Conservation (phyloP, 352 stramenopile species). For the Globisporangium yorkense region DNA sequence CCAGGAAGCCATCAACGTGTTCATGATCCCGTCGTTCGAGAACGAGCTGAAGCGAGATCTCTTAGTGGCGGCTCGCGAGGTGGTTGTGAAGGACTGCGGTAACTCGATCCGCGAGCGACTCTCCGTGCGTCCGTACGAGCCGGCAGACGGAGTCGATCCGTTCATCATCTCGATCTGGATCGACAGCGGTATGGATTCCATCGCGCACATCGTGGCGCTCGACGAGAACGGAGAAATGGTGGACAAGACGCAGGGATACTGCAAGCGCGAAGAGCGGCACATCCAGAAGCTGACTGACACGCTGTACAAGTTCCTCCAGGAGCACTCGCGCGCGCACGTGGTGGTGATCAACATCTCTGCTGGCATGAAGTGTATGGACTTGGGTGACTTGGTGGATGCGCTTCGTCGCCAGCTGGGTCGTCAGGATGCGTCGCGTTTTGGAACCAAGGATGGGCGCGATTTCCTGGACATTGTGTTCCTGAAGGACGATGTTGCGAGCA, state of each 20-base stretch:
- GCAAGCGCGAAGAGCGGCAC: constrained; percentile 64
- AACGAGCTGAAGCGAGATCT: constrained; percentile 83
- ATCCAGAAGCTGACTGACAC: constrained; percentile 73
- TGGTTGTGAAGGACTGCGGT: constrained; percentile 74
- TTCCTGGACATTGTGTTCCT: constrained; percentile 86
- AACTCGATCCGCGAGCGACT: constrained; percentile 59
- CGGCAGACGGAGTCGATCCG: constrained; percentile 67
- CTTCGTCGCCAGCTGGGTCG: constrained; percentile 69
- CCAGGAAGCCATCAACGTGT: constrained; percentile 77
- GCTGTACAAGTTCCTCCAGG: constrained; percentile 76
- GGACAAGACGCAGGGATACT: constrained; percentile 84
- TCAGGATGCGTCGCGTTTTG: constrained; percentile 63
- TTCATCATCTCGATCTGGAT: constrained; percentile 88
- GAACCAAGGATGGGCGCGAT: constrained; percentile 70
- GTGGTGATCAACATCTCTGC: constrained; percentile 88
- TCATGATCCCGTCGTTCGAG: constrained; percentile 82
- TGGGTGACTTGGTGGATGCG: constrained; percentile 83
- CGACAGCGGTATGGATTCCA: constrained; percentile 66
- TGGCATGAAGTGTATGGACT: constrained; percentile 87
- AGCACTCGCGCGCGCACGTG: constrained; percentile 74
- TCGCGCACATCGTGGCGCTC: constrained; percentile 80
- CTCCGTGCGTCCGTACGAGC: constrained; percentile 72
- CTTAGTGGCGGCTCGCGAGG: constrained; percentile 58
- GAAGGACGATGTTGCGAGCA: constrained; percentile 85
- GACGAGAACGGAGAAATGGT: constrained; percentile 84